Evolutionary conservation across 208 protist genomes (phyloP).

Genomic region (Leishmania lainsoni): DNA sequence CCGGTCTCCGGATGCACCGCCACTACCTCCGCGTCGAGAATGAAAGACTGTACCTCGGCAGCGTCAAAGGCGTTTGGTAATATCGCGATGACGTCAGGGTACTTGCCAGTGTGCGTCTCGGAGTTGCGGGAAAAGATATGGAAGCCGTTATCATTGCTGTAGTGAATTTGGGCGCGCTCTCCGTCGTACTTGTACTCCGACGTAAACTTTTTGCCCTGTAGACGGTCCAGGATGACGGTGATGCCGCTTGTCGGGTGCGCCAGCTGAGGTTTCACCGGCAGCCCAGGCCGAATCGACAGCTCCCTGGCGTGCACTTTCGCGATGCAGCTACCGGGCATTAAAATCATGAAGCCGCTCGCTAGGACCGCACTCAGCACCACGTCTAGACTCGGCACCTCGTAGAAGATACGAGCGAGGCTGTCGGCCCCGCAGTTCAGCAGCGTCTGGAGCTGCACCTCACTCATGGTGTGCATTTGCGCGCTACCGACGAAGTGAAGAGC

Average conservation of each 20-base stretch:
- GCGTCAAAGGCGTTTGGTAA: constrained; percentile 61
- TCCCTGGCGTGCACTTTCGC: constrained; percentile 39
- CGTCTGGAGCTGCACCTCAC: constrained; percentile 61
- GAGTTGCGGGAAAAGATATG: constrained; percentile 98
- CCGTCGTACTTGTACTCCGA: constrained; percentile 99
- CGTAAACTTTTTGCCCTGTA: constrained; percentile 93
- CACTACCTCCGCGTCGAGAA: constrained; percentile 99
- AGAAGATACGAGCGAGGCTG: constrained; percentile 69
- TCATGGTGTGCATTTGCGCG: constrained; percentile 35
- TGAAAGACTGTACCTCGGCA: constrained; percentile 92
- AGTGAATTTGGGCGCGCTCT: constrained; percentile 97
- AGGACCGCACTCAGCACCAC: constrained; percentile 75
- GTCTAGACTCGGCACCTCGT: constrained; percentile 89
- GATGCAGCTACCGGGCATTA: constrained; percentile 59
- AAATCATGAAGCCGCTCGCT: constrained; percentile 71
- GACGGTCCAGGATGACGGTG: constrained; percentile 79
- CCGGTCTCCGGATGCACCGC: constrained; percentile 91
- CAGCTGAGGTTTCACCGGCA: constrained; percentile 99
- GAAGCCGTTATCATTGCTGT: constrained; percentile 69
- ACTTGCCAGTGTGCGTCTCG: constrained; percentile 98
- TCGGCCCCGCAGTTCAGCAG: constrained; percentile 60
- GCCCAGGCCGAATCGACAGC: constrained; percentile 84
- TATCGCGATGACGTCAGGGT: constrained; percentile 96
- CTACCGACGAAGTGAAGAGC: constrained; percentile 71
- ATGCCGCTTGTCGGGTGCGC: constrained; percentile 98